phyloP scores from a whole-genome alignment of 2,329 filamentous ascomycete genomes.

The Cladosporium sp. region DNA sequence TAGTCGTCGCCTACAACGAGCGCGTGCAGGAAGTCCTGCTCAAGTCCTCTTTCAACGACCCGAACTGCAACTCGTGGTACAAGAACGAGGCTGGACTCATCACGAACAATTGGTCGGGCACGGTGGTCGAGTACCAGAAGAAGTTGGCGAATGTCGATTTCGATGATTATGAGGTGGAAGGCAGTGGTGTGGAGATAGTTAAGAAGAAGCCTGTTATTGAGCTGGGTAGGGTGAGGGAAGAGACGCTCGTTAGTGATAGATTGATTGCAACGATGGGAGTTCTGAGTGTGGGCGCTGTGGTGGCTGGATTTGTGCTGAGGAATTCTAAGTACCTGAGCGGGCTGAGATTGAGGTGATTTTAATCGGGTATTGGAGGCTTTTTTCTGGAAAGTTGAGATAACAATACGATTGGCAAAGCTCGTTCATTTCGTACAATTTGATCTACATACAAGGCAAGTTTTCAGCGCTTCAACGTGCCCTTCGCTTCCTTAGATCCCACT shows the following conservation, averaged over 20 bases:
- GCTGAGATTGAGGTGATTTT: neutral
- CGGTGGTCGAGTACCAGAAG: conserved; percentile 58
- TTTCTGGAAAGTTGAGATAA: neutral
- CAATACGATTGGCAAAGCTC: neutral
- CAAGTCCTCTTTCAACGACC: conserved; percentile 54
- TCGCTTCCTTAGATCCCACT: conserved; percentile 5
- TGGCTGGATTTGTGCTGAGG: conserved; percentile 36
- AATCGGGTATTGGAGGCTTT: neutral
- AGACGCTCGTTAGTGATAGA: conserved; percentile 43
- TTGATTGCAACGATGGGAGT: conserved; percentile 40
- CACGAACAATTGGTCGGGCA: conserved; percentile 58
- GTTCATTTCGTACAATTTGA: conserved; percentile 1
- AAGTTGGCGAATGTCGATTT: conserved; percentile 44
- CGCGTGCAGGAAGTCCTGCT: conserved; percentile 47
- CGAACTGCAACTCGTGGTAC: conserved; percentile 58
- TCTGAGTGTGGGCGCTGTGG: conserved; percentile 39
- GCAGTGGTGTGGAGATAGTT: conserved; percentile 37
- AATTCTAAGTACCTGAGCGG: conserved; percentile 22
- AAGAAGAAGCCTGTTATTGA: conserved; percentile 37
- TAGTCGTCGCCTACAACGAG: conserved; percentile 48
- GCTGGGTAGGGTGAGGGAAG: conserved; percentile 48
- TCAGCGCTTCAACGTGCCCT: neutral
- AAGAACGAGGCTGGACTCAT: conserved; percentile 56
- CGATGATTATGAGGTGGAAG: conserved; percentile 47
- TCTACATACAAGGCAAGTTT: neutral